phyloP scores from a whole-genome alignment of 768 basidiomycete genomes.

The Panus rudis region DNA sequence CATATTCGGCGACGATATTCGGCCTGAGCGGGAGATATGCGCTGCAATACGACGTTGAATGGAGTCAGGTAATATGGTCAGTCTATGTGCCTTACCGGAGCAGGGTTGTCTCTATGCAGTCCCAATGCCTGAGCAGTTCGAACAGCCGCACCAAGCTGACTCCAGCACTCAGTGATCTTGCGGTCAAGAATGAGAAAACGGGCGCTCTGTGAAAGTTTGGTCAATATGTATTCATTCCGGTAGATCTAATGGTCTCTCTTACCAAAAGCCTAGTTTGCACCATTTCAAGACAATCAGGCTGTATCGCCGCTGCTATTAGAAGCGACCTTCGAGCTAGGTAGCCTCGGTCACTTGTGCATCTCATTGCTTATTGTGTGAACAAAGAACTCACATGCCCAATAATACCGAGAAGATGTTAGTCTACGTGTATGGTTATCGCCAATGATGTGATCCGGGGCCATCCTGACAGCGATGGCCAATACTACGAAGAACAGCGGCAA shows the following conservation, averaged over 20 bases:
- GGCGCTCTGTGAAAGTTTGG: constrained; percentile 45
- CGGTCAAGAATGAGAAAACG: constrained; percentile 67
- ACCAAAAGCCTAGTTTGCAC: constrained; percentile 86
- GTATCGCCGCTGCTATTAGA: constrained; percentile 87
- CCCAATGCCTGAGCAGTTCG: constrained; percentile 92
- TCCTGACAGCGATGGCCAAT: constrained; percentile 76
- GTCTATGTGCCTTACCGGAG: constrained; percentile 49
- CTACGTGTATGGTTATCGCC: constrained; percentile 72
- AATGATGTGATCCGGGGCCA: constrained; percentile 79
- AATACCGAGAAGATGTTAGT: constrained; percentile 81
- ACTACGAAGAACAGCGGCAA: constrained; percentile 92
- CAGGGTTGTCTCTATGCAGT: constrained; percentile 81
- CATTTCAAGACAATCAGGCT: constrained; percentile 86
- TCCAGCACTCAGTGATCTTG: constrained; percentile 93
- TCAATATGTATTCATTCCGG: neutral
- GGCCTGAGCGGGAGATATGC: constrained; percentile 65
- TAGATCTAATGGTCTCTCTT: constrained; percentile 11
- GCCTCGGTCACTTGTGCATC: neutral
- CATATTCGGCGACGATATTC: constrained; percentile 91
- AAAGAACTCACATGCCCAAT: constrained; percentile 81
- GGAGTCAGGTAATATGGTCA: neutral
- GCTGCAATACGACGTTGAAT: constrained; percentile 32
- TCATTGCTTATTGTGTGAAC: constrained; percentile 10
- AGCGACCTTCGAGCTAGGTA: constrained; percentile 73
- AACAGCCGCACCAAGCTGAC: constrained; percentile 88